Base-by-base conservation (phyloP, 768 basidiomycete genomes). In the Sporobolomyces pararoseus region DNA sequence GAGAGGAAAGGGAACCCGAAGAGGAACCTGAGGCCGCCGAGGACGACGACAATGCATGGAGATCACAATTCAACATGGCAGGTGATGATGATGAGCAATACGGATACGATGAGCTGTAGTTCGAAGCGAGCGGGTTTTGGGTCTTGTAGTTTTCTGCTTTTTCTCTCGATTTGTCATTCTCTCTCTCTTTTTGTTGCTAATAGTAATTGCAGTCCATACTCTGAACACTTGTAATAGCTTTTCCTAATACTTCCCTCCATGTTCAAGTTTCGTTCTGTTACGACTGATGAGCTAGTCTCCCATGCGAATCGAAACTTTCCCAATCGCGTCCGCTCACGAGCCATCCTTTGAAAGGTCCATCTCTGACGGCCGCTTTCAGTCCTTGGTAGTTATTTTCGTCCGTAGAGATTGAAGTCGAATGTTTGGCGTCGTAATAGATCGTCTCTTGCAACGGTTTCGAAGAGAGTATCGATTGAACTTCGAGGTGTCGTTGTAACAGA, bases 1-100 rank as follows among this genome's bases (percentile, higher is more conserved):
- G 9, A 27, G 44, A 46, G 65, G 81, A 84, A n/a, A n/a, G n/a
- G n/a, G n/a, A n/a, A n/a, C n/a, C n/a, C 34, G 85, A 86, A 19
- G 75, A 80, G 77, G 65, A 80, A 78, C 44, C 78, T 3, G 44
- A 49, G 79, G 13, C 65, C 75, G 42, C 75, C 39, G 78, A 79
- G 13, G 77, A 78, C 46, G 84, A 84, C 21, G 83, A 84, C 37
- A 83, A 84, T 66, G 81, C 81, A 12, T 85, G 83, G 66, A 80
- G 82, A 65, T 42, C 64, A 19, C 65, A 74, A 37, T 64, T 50
- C n/a, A n/a, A n/a, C n/a, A n/a, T n/a, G n/a, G n/a, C 35, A 6
- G 29, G 52, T 23, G 61, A 50, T 21, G 83, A 82, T 49, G 82
- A 82, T 70, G 82, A 80, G 32, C 81, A 83, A 64, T 83, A 83